Evolutionary conservation across 2,329 filamentous ascomycete species (phyloP).

Genomic region (Ophiocordyceps robertsii): DNA sequence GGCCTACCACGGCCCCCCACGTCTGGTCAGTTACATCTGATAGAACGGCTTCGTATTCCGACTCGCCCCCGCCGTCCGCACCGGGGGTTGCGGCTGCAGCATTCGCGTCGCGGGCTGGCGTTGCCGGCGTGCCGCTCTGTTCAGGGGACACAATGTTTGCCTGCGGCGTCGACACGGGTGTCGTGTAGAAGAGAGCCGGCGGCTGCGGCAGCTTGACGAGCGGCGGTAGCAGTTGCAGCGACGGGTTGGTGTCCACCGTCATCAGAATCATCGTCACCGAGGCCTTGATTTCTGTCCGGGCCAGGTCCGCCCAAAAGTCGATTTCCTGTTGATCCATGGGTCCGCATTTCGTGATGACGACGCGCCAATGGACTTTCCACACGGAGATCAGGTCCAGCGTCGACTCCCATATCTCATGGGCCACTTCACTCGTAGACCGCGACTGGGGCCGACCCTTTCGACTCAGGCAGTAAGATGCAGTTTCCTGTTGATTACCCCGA

Average conservation of each 20-base stretch:
- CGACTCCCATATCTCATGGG: slow-evolving; percentile 64
- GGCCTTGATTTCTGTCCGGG: slow-evolving; percentile 35
- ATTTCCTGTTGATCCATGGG: slow-evolving; percentile 54
- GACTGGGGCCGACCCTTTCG: slow-evolving; percentile 39
- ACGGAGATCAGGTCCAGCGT: slow-evolving; percentile 59
- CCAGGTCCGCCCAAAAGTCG: slow-evolving; percentile 42
- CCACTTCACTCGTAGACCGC: slow-evolving; percentile 47
- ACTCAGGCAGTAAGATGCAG: slow-evolving; percentile 58
- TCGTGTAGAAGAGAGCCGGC: slow-evolving; percentile 37
- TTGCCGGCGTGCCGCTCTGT: slow-evolving; percentile 36
- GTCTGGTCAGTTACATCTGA: slow-evolving; percentile 62
- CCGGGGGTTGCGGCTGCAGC: slow-evolving; percentile 31
- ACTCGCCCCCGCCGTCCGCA: slow-evolving; percentile 26
- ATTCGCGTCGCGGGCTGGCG: slow-evolving; percentile 27
- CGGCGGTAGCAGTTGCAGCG: slow-evolving; percentile 48
- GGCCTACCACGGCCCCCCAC: slow-evolving; percentile 59
- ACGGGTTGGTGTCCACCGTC: slow-evolving; percentile 51
- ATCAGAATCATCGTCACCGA: slow-evolving; percentile 44
- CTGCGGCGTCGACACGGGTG: slow-evolving; percentile 57
- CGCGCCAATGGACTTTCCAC: slow-evolving; percentile 62
- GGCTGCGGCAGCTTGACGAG: slow-evolving; percentile 32
- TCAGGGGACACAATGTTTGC: slow-evolving; percentile 47
- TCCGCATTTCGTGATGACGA: slow-evolving; percentile 61
- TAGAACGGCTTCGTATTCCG: slow-evolving; percentile 47
- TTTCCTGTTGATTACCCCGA: slow-evolving; percentile 58